A percentile compares a stretch with the other conserved stretches of the same genome.
Conservation (phyloP, 2,329 filamentous ascomycete genomes). For the Beauveria scarabaeidicola region DNA sequence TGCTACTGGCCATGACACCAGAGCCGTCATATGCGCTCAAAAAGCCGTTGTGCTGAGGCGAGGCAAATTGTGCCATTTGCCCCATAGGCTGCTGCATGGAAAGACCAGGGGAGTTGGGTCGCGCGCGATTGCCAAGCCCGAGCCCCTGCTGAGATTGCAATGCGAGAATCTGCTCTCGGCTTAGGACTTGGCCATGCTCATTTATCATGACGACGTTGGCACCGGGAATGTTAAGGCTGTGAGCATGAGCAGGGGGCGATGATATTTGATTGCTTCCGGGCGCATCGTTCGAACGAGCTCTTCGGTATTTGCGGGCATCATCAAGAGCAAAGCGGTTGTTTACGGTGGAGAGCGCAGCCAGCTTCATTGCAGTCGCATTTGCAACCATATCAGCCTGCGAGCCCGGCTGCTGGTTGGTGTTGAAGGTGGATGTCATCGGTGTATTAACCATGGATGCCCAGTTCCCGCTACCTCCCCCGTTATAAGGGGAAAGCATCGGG, state of each 20-base stretch:
- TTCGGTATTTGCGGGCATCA: conserved; percentile 92
- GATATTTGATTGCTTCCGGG: conserved; percentile 54
- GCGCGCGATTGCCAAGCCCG: conserved; percentile 63
- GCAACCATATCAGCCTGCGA: conserved; percentile 92
- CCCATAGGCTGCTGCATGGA: conserved; percentile 63
- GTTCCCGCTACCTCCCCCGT: conserved; percentile 65
- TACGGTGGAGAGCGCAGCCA: conserved; percentile 91
- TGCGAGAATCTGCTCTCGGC: conserved; percentile 73
- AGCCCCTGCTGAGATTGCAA: conserved; percentile 62
- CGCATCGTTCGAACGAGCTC: conserved; percentile 80
- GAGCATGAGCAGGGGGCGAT: conserved; percentile 41
- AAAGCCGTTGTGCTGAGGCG: conserved; percentile 91
- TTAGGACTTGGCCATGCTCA: conserved; percentile 81
- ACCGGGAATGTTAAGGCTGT: conserved; percentile 54
- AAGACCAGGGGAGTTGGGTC: conserved; percentile 82
- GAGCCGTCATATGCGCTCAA: conserved; percentile 77
- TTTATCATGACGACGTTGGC: conserved; percentile 90
- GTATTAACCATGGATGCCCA: conserved; percentile 99
- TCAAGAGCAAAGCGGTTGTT: conserved; percentile 97
- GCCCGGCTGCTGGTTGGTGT: conserved; percentile 24
- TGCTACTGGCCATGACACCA: conserved; percentile 59
- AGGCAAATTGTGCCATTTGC: conserved; percentile 63
- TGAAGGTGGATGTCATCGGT: conserved; percentile 86
- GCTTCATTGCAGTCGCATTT: conserved; percentile 97
- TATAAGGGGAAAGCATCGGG: conserved; percentile 78